phyloP scores from a whole-genome alignment of 2,329 filamentous ascomycete species.

The Sporothrix humicola region DNA sequence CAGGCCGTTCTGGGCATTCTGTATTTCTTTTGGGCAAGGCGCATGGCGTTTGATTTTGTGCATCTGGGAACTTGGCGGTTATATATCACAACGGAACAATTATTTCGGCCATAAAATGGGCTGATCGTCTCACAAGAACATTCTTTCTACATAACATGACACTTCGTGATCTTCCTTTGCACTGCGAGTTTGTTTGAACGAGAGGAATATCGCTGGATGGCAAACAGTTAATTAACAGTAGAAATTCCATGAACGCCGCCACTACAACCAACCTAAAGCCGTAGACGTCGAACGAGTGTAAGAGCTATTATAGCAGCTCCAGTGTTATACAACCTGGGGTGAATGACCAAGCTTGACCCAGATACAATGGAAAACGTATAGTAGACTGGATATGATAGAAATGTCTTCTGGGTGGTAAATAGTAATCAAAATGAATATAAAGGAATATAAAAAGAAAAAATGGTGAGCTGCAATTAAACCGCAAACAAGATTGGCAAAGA shows the following conservation, averaged over 20 bases:
- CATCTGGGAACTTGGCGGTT: not conserved
- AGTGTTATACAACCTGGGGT: not conserved
- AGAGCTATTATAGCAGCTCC: not conserved
- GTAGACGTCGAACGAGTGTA: not conserved
- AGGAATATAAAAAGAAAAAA: no score
- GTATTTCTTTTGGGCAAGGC: not conserved
- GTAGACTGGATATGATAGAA: not conserved
- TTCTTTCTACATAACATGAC: not conserved
- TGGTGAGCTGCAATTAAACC: no score
- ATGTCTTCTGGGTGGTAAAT: not conserved
- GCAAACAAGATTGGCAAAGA: no score
- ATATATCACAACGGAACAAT: not conserved
- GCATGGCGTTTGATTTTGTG: not conserved
- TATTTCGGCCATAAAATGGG: not conserved
- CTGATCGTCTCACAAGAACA: no score
- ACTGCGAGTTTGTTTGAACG: not conserved
- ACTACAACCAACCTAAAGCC: not conserved
- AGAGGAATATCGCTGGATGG: not conserved
- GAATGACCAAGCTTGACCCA: not conserved
- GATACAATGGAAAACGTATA: not conserved
- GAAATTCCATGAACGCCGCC: conserved; percentile 5
- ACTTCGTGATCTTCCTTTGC: not conserved
- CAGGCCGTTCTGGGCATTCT: not conserved
- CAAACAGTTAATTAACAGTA: not conserved
- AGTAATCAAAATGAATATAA: no score